phyloP scores from a whole-genome alignment of 768 basidiomycete genomes.

The Guyanaporus albipodus region DNA sequence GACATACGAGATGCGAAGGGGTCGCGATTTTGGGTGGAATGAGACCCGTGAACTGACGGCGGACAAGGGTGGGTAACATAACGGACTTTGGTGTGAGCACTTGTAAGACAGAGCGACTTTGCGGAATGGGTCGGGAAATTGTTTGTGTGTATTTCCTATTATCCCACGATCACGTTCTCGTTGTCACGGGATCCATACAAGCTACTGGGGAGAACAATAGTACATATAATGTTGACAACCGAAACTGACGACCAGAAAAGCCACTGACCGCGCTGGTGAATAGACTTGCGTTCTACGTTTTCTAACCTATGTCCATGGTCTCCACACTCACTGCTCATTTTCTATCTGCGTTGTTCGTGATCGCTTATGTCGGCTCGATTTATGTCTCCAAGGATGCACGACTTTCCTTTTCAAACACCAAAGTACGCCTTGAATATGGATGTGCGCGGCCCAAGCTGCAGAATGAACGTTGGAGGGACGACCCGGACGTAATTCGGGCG shows the following conservation, averaged over 20 bases:
- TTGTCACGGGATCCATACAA: too few relatives aligned
- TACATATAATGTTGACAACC: slow-evolving; percentile 7
- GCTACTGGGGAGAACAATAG: slow-evolving; percentile 11
- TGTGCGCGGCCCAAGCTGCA: slow-evolving; percentile 30
- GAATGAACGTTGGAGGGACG: slow-evolving; percentile 67
- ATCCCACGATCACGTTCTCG: slow-evolving; percentile 17
- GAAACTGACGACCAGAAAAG: slow-evolving; percentile 13
- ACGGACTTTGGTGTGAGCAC: too few relatives aligned
- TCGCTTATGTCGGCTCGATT: slow-evolving; percentile 77
- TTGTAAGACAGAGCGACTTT: too few relatives aligned
- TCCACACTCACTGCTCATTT: slow-evolving; percentile 43
- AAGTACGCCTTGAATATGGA: slow-evolving; percentile 23
- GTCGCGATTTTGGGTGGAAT: slow-evolving; percentile 96
- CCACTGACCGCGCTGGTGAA: neutral
- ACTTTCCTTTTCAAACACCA: slow-evolving; percentile 43
- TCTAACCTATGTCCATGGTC: slow-evolving; percentile 17
- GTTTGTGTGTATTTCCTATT: slow-evolving; percentile 17
- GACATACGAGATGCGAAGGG: slow-evolving; percentile 72
- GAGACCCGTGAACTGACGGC: slow-evolving; percentile 79
- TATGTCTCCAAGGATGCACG: slow-evolving; percentile 70
- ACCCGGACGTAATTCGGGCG: slow-evolving; percentile 80
- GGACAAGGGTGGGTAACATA: slow-evolving; percentile 83
- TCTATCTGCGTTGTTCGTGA: slow-evolving; percentile 55
- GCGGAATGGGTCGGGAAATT: slow-evolving; percentile 24
- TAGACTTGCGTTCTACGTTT: neutral